These are phyloP conservation scores for Chamaenerion angustifolium DNA, from an alignment of 345 rosid genomes.

Conservation along the genomic window DNA sequence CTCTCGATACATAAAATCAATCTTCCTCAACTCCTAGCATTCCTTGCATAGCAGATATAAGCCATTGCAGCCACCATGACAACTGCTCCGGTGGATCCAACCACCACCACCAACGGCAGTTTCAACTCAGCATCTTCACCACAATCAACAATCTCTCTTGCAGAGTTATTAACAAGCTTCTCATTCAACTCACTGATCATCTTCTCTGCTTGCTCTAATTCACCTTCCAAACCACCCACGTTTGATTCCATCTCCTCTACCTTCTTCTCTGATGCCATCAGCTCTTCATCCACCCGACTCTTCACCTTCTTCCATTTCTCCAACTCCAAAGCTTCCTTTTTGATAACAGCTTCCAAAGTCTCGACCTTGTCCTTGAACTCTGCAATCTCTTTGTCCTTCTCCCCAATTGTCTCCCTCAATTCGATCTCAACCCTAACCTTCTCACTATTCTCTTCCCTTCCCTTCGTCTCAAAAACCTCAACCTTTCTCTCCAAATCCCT, in stretches of 20 bases:
- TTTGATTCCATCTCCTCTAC: constrained; percentile 21
- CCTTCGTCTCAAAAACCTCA: constrained; percentile 43
- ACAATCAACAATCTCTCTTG: constrained; percentile 7
- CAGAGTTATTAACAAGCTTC: constrained; percentile 21
- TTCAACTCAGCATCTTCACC: constrained; percentile 11
- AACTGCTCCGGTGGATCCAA: constrained; percentile 35
- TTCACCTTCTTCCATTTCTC: constrained; percentile 22
- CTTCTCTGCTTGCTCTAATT: constrained; percentile 27
- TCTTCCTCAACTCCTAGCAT: constrained; percentile 13
- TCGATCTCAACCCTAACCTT: constrained; percentile 46
- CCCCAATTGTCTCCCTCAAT: constrained; percentile 33
- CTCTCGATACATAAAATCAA: not conserved
- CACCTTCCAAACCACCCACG: constrained; percentile 25
- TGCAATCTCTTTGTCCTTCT: constrained; percentile 33
- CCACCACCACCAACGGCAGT: constrained; percentile 36
- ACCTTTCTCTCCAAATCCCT: constrained; percentile 67
- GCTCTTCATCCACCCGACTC: constrained; percentile 17
- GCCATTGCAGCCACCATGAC: constrained; percentile 32
- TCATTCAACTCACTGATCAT: constrained; percentile 24
- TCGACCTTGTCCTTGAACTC: constrained; percentile 26
- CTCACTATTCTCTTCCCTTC: constrained; percentile 49
- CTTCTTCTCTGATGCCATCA: constrained; percentile 19
- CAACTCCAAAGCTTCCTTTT: constrained; percentile 20
- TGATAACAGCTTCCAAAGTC: constrained; percentile 27
- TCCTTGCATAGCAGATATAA: constrained; percentile 33